Evolutionary conservation across 2,329 filamentous ascomycete species (phyloP), one percentile per base, ranked within the genome.

Genomic region (Incumbomyces delicatus): DNA sequence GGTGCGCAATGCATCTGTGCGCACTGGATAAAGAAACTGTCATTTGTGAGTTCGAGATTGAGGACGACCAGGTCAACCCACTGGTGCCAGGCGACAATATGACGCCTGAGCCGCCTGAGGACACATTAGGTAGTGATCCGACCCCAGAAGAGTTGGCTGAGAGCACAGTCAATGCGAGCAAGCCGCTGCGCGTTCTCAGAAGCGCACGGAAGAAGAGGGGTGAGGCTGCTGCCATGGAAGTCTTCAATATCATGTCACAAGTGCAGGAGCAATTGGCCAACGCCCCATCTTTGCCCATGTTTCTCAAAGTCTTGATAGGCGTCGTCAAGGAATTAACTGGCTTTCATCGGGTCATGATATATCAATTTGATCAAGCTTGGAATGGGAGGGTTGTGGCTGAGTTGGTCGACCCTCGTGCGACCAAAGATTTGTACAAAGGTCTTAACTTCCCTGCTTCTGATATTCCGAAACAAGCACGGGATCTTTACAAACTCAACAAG

Each of bases 341-440:
- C 0, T 95, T 95, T 53, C 88, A 94, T 60, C 83, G 88, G 11
- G 86, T 94, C 40, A 89, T 95, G 85, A 76, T 95, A 1, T 95
- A 94, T 58, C 87, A 94, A 62, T 95, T 95, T 53, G 88, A 95
- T 61, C 72, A 80, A 3, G 65, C 74, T 1, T 92, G 83, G 72
- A 94, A 94, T 57, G 88, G 87, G 14, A 81, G 85, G 47, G 87
- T 94, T 1, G 87, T 94, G 3, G 87, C 87, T 0, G 88, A 95
- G 61, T 69, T 94, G 10, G 84, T 94, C 7, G 85, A 95, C 60
- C 85, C 85, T 1, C 72, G 78, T 14, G 80, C 82, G 29, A 90
- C 87, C 0, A 81, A 83, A 46, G 88, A 94, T 62, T 67, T 94
- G 0, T 95, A 88, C 68, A 87, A 89, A 59, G 88, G 87, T 0